A percentile compares a stretch with the other conserved stretches of the same genome.
Evolutionary conservation across 2,329 filamentous ascomycete genomes (phyloP).

Genomic region (Fusarium coffeatum): DNA sequence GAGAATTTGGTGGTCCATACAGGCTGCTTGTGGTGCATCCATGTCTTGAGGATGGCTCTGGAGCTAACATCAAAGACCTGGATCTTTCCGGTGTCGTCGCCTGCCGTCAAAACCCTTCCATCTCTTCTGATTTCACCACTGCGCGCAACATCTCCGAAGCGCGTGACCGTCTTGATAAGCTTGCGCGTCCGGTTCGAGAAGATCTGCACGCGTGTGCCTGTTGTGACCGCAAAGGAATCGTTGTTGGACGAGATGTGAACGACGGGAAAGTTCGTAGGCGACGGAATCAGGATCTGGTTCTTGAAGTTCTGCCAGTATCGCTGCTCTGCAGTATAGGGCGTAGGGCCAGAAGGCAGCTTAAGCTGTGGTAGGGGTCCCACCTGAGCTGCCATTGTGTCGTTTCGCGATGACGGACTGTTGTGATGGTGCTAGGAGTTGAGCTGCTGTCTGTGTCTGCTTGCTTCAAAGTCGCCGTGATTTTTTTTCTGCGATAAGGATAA

Average conservation of each 20-base stretch:
- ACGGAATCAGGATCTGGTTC: constrained; percentile 89
- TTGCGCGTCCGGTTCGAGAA: constrained; percentile 94
- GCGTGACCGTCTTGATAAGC: constrained; percentile 90
- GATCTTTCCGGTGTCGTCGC: constrained; percentile 90
- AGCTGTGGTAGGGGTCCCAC: constrained; percentile 83
- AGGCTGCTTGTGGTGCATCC: constrained; percentile 93
- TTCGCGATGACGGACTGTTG: constrained; percentile 36
- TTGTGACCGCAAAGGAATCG: constrained; percentile 92
- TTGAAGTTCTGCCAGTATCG: constrained; percentile 97
- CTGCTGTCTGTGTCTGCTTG: constrained; percentile 1
- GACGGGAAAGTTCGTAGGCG: constrained; percentile 88
- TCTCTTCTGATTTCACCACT: constrained; percentile 90
- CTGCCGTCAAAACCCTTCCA: constrained; percentile 88
- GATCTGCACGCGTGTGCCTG: constrained; percentile 90
- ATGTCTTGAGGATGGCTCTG: constrained; percentile 92
- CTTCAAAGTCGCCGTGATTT: constrained; percentile 31
- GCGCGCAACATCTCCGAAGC: constrained; percentile 91
- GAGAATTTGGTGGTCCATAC: constrained; percentile 94
- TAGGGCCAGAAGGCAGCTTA: constrained; percentile 85
- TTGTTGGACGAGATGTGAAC: constrained; percentile 85
- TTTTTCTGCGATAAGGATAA: constrained; percentile 47
- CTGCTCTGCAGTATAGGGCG: constrained; percentile 89
- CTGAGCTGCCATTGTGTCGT: constrained; percentile 79
- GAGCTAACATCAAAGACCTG: constrained; percentile 94
- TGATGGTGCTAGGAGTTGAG: constrained; percentile 24